These are phyloP conservation scores for Sedum album DNA, from an alignment of 164 flowering plant genomes.

Conservation along the genomic window DNA sequence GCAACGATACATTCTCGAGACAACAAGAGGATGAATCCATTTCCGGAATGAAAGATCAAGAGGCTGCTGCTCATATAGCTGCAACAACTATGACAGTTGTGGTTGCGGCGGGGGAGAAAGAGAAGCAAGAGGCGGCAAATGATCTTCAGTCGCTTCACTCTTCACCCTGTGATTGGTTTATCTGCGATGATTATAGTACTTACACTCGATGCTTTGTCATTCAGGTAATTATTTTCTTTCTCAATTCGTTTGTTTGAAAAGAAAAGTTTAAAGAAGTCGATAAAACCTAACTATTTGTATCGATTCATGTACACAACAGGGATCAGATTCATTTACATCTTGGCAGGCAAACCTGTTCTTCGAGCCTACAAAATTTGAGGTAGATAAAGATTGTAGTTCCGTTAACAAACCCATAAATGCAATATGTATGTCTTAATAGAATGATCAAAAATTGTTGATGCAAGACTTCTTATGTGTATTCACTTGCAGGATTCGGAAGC, in stretches of 20 bases:
- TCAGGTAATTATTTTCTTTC: constrained; percentile 38
- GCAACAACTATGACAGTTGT: constrained; percentile 91
- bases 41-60: constrained; percentile 38
- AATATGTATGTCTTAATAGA: not conserved
- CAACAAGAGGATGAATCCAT: constrained; percentile 24
- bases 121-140: constrained; percentile 66
- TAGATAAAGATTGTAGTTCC: constrained; percentile 13
- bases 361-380: constrained; percentile 87
- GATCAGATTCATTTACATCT: constrained; percentile 80
- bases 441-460: not conserved
- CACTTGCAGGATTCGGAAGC: constrained; percentile 60
- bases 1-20: not conserved
- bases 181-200: constrained; percentile 63
- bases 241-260: too few relatives aligned
- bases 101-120: constrained; percentile 75
- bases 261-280: not conserved
- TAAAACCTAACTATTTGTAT: not conserved
- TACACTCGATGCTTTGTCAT: constrained; percentile 70
- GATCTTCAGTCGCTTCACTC: constrained; percentile 76
- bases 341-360: constrained; percentile 94
- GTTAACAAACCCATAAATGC: not conserved
- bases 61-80: constrained; percentile 66
- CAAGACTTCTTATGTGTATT: not conserved
- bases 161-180: constrained; percentile 90
- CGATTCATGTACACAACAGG: constrained; percentile 34